These are phyloP conservation scores for Apostasia shenzhenica DNA, from an alignment of 106 monocot species.

Conservation along the genomic window DNA sequence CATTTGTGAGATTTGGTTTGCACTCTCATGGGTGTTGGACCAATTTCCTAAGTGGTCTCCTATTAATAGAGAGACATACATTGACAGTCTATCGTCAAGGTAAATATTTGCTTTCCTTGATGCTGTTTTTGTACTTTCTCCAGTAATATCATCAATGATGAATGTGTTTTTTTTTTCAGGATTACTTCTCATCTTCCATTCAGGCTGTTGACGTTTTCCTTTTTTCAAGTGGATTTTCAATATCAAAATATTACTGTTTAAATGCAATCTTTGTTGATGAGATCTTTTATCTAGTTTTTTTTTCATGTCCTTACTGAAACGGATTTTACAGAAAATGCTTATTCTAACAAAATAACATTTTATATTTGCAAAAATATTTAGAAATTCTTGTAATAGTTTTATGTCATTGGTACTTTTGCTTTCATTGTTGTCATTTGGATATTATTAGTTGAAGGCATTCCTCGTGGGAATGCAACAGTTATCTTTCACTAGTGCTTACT, in stretches of 20 bases:
- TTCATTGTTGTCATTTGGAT: too few species aligned
- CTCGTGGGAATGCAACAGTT: too few species aligned
- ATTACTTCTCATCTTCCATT: too few species aligned
- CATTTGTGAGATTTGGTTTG: slow-evolving; percentile 98
- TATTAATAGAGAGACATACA: slow-evolving; percentile 69
- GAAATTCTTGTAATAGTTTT: too few species aligned
- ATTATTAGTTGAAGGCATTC: too few species aligned
- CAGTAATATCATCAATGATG: not conserved
- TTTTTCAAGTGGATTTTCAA: not conserved
- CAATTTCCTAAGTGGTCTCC: slow-evolving; percentile 99
- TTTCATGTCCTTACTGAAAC: too few species aligned
- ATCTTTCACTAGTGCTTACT: too few species aligned
- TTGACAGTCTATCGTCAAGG: slow-evolving; percentile 71
- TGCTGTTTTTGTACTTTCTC: not conserved
- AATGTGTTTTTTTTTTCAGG: not conserved
- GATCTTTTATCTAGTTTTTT: not conserved
- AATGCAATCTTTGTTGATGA: not conserved
- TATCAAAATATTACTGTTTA: not conserved
- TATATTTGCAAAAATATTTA: too few species aligned
- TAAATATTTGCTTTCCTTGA: slow-evolving; percentile 16
- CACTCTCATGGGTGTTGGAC: slow-evolving; percentile 91
- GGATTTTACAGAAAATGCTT: too few species aligned
- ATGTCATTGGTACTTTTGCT: too few species aligned
- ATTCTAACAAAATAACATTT: too few species aligned
- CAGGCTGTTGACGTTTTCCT: not conserved